Evolutionary conservation across 2,329 filamentous ascomycete genomes (phyloP).

Genomic region (Fusarium sp.): DNA sequence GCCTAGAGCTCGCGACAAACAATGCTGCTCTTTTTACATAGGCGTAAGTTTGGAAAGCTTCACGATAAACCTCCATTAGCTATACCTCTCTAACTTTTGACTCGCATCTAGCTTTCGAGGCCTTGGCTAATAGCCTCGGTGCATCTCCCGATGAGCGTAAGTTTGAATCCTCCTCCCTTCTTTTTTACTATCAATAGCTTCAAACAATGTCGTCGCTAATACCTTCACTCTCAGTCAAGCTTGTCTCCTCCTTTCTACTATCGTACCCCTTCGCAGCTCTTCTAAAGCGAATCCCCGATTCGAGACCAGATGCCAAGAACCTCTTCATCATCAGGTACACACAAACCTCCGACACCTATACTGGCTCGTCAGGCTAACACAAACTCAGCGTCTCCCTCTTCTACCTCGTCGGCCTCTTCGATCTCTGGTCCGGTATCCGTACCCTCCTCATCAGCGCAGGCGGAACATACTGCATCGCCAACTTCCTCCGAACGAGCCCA

Average conservation of each 20-base stretch:
- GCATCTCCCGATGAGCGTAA: slow-evolving; percentile 56
- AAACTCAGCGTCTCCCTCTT: slow-evolving; percentile 78
- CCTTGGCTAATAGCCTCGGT: slow-evolving; percentile 48
- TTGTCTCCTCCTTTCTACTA: slow-evolving; percentile 88
- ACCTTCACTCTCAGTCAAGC: slow-evolving; percentile 77
- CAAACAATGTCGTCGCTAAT: slow-evolving; percentile 21
- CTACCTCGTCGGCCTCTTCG: slow-evolving; percentile 93
- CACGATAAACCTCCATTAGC: not conserved
- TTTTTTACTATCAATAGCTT: not conserved
- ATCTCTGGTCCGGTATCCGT: slow-evolving; percentile 86
- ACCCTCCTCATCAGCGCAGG: slow-evolving; percentile 84
- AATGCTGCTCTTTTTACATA: slow-evolving; percentile 39
- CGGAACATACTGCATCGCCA: slow-evolving; percentile 85
- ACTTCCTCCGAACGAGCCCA: slow-evolving; percentile 80
- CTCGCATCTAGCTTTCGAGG: slow-evolving; percentile 49
- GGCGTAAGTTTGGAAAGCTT: slow-evolving; percentile 30
- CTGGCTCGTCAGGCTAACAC: slow-evolving; percentile 1
- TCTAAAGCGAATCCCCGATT: slow-evolving; percentile 90
- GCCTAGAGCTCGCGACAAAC: slow-evolving; percentile 7
- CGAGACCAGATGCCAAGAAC: slow-evolving; percentile 87
- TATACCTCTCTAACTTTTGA: not conserved
- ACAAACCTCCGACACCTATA: not conserved
- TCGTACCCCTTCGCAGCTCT: slow-evolving; percentile 92
- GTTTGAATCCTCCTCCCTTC: slow-evolving; percentile 7
- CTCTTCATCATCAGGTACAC: slow-evolving; percentile 81